These are phyloP conservation scores for Botrytis fabae DNA, from an alignment of 2,329 filamentous ascomycete genomes.

Conservation along the genomic window DNA sequence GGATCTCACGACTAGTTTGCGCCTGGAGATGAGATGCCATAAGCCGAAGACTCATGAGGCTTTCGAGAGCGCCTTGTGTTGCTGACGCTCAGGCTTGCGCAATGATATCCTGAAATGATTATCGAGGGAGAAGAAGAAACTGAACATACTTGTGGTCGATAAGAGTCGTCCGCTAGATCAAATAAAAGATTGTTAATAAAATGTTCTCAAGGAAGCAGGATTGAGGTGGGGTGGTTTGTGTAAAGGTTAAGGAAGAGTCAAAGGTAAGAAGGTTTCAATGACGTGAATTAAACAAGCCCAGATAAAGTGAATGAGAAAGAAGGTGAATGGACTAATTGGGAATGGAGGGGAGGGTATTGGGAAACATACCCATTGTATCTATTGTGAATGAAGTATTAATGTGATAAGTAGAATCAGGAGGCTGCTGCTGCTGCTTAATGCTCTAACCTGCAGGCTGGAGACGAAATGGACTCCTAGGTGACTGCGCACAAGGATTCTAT, in stretches of 20 bases:
- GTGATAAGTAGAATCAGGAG: slow-evolving; percentile 24
- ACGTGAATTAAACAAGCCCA: slow-evolving; percentile 16
- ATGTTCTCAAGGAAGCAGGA: slow-evolving; percentile 5
- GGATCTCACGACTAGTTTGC: slow-evolving; percentile 24
- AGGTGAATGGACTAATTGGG: slow-evolving; percentile 23
- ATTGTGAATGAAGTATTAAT: slow-evolving; percentile 23
- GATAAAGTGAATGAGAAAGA: slow-evolving; percentile 22
- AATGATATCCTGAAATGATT: slow-evolving; percentile 1
- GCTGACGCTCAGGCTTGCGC: slow-evolving; percentile 10
- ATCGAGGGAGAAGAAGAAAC: slow-evolving; percentile 6
- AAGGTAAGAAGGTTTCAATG: slow-evolving; percentile 11
- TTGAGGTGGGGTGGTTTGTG: slow-evolving; percentile 22
- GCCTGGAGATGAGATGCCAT: slow-evolving; percentile 20
- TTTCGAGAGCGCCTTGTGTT: slow-evolving; percentile 10
- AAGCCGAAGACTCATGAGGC: slow-evolving; percentile 14
- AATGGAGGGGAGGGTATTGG: slow-evolving; percentile 20
- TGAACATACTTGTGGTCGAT: slow-evolving; percentile 26
- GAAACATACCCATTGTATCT: slow-evolving; percentile 26
- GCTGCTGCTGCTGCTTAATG: slow-evolving; percentile 26
- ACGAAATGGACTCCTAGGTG: slow-evolving; percentile 25
- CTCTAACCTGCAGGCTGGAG: slow-evolving; percentile 24
- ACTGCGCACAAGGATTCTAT: slow-evolving; percentile 25
- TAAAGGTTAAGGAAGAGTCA: slow-evolving; percentile 19
- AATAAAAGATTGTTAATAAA: slow-evolving; percentile 21
- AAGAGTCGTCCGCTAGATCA: slow-evolving; percentile 26